A percentile compares a stretch with the other conserved stretches of the same genome.
These are phyloP conservation scores for Cordyceps cateniannulata DNA, from an alignment of 2,329 filamentous ascomycete genomes.

Conservation along the genomic window DNA sequence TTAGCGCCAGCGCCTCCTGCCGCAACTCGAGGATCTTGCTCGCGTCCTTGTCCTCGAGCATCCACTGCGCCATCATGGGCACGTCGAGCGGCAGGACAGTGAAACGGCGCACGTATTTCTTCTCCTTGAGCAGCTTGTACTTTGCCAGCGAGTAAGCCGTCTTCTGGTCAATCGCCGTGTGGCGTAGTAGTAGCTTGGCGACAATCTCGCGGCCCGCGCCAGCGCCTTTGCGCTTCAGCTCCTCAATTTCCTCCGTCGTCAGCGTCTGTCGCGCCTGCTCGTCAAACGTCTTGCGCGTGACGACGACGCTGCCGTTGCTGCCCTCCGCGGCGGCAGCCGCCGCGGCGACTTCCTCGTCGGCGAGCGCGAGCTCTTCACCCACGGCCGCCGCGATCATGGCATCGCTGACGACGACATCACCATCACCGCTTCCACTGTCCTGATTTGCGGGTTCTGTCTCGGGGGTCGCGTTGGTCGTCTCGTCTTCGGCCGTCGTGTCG, in stretches of 20 bases:
- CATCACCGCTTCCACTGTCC: conserved; percentile 35
- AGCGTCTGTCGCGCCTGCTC: conserved; percentile 67
- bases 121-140: conserved; percentile 89
- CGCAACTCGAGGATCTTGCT: conserved; percentile 77
- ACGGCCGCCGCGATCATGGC: conserved; percentile 31
- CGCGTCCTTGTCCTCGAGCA: conserved; percentile 74
- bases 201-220: conserved; percentile 84
- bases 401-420: conserved; percentile 25
- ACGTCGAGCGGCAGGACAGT: conserved; percentile 80
- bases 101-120: conserved; percentile 87
- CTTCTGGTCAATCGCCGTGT: conserved; percentile 87
- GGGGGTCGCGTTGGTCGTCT: conserved; percentile 20
- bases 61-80: conserved; percentile 65
- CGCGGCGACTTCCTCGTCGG: conserved; percentile 25
- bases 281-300: conserved; percentile 54
- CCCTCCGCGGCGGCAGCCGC: conserved; percentile 23
- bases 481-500: conserved; percentile 31
- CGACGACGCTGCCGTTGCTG: conserved; percentile 30
- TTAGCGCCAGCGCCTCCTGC: conserved; percentile 73
- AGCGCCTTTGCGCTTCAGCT: conserved; percentile 64
- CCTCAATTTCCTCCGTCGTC: conserved; percentile 68
- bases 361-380: conserved; percentile 36
- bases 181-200: conserved; percentile 83
- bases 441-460: conserved; percentile 26
- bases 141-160: conserved; percentile 90